These are phyloP conservation scores for Hyphodiscus sp. DNA, from an alignment of 2,329 filamentous ascomycete genomes.

Conservation along the genomic window DNA sequence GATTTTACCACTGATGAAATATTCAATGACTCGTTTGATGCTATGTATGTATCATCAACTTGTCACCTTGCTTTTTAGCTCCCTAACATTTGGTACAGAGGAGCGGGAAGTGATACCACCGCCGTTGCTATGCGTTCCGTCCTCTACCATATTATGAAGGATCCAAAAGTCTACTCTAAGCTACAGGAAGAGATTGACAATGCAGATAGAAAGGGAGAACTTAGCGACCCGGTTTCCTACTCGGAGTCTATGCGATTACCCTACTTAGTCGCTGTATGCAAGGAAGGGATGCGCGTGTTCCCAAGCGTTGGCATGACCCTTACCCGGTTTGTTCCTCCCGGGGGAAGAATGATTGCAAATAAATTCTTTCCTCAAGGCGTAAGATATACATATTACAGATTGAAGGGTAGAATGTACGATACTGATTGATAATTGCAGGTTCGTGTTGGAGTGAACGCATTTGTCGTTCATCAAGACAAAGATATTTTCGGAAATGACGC, in stretches of 20 bases:
- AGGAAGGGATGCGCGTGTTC: slow-evolving; percentile 5
- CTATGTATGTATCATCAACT: no score
- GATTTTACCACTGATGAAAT: no score
- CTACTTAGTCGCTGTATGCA: slow-evolving; percentile 6
- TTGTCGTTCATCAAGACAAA: not conserved
- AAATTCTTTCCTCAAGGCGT: not conserved
- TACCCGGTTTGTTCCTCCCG: slow-evolving; percentile 2
- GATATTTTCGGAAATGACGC: not conserved
- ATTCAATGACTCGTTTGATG: not conserved
- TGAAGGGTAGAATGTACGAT: no score
- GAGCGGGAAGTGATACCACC: slow-evolving; percentile 37
- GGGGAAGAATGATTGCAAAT: not conserved
- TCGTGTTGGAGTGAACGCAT: not conserved
- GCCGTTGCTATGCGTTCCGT: slow-evolving; percentile 38
- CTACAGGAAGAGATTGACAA: slow-evolving; percentile 4
- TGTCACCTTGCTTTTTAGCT: no score
- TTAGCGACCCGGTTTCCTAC: slow-evolving; percentile 3
- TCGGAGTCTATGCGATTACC: slow-evolving; percentile 5
- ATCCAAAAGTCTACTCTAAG: slow-evolving; percentile 9
- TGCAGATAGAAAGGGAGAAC: not conserved
- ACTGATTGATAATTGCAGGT: not conserved
- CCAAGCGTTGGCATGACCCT: slow-evolving; percentile 1
- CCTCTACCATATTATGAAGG: slow-evolving; percentile 36
- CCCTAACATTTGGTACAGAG: not conserved
- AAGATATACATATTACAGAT: no score